Evolutionary conservation across 345 rosid species (phyloP).

Genomic region (Combretum micranthum): DNA sequence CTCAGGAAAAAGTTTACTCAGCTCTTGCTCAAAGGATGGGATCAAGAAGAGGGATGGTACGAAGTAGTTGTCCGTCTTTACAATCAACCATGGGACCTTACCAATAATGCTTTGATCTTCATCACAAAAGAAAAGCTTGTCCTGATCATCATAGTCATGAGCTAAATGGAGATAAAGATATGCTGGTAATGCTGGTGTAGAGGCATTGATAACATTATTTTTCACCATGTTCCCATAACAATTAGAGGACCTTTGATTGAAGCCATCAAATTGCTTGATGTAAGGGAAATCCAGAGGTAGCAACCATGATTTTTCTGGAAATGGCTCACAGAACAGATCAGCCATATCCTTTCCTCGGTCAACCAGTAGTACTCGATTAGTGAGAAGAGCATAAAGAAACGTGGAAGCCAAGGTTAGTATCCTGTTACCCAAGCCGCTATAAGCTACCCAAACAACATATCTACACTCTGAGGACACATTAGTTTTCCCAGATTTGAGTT

Average conservation of each 20-base stretch:
- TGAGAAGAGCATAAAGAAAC: slow-evolving; percentile 61
- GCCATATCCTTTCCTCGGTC: slow-evolving; percentile 53
- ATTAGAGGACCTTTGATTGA: slow-evolving; percentile 32
- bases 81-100: slow-evolving; percentile 60
- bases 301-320: slow-evolving; percentile 51
- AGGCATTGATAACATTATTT: slow-evolving; percentile 22
- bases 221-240: slow-evolving; percentile 53
- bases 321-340: slow-evolving; percentile 58
- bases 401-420: slow-evolving; percentile 51
- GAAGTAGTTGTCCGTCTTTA: slow-evolving; percentile 62
- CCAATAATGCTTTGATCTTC: slow-evolving; percentile 34
- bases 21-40: slow-evolving; percentile 35
- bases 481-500: slow-evolving; percentile 24
- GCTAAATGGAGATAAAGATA: slow-evolving; percentile 50
- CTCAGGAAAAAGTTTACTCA: slow-evolving; percentile 39
- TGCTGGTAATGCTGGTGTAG: slow-evolving; percentile 22
- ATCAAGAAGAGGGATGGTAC: slow-evolving; percentile 65
- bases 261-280: slow-evolving; percentile 22
- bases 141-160: slow-evolving; percentile 54
- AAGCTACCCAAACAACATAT: slow-evolving; percentile 58
- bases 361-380: slow-evolving; percentile 51
- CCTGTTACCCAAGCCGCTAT: slow-evolving; percentile 70
- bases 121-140: slow-evolving; percentile 62
- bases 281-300: slow-evolving; percentile 43
- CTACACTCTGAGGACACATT: slow-evolving; percentile 31